Evolutionary conservation across 2,329 filamentous ascomycete species (phyloP), one percentile per base, ranked within the genome.

Genomic region (Lachnellula hyalina): DNA sequence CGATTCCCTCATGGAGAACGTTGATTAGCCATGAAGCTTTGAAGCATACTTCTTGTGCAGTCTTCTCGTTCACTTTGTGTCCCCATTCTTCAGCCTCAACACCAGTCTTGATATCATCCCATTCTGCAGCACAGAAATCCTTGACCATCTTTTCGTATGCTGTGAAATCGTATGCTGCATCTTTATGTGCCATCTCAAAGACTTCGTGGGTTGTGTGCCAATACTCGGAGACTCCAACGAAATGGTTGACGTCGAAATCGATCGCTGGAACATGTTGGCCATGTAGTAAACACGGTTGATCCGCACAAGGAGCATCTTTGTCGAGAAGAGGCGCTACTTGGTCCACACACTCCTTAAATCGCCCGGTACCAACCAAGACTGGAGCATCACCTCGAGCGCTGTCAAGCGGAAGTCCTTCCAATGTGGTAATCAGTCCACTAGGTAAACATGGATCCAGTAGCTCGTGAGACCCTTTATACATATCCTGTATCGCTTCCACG

Each of bases 1-100:
- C 95, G 61, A 99, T 96, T 2, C 94, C 94, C 59, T 96, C 90
- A 66, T 99, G 93, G 4, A 99, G 78, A 67, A 99, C 86, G 65
- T 95, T 99, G 68, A 99, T 96, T 45, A 99, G 77, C 94, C 95
- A 99, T 5, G 90, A 94, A 0, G 94, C 92, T 71, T 99, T 99
- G 79, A 99, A 99, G 70, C 94, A 99, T 1, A 96, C 89, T 67
- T 96, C 86, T 61, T 87, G 82, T 5, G 92, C 92, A 49, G 86
- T 88, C 64, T 87, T 83, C 55, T 77, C 76, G 62, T 87, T 81
- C 1, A 90, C 80, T 61, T 92, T 91, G 59, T 89, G 84, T 14
- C 88, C 87, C 76, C 83, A 93, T 67, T 87, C 83, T 57, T 89
- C 71, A n/a, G 71, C 68, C 9, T 79, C 74, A 4, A 96, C 73